Conservation (phyloP, 2,329 filamentous ascomycete genomes). For the Xylariales sp. region DNA sequence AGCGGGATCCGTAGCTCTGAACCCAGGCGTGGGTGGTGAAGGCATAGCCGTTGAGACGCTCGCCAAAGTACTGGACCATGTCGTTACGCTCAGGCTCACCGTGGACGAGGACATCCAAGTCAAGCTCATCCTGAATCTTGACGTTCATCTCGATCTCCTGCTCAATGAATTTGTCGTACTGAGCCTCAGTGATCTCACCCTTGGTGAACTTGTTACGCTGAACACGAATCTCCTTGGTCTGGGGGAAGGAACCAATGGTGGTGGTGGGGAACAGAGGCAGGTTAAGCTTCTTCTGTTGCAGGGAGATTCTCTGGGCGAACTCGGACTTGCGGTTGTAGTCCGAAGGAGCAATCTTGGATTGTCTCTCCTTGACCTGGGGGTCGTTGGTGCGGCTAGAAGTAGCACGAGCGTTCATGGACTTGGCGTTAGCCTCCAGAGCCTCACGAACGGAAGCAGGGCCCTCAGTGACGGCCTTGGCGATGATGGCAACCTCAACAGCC, state of each 20-base stretch:
- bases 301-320: slow-evolving; percentile 78
- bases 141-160: slow-evolving; percentile 95
- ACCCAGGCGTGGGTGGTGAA: slow-evolving; percentile 99
- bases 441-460: slow-evolving; percentile 81
- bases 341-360: slow-evolving; percentile 76
- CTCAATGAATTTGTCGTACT: slow-evolving; percentile 99
- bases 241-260: slow-evolving; percentile 98
- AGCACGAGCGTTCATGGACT: slow-evolving; percentile 85
- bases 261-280: slow-evolving; percentile 98
- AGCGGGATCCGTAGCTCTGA: slow-evolving; percentile 96
- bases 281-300: slow-evolving; percentile 89
- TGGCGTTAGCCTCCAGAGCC: slow-evolving; percentile 94
- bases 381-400: slow-evolving; percentile 95
- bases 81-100: slow-evolving; percentile 99
- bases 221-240: slow-evolving; percentile 97
- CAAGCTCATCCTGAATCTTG: slow-evolving; percentile 97
- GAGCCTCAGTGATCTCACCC: slow-evolving; percentile 83
- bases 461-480: slow-evolving; percentile 95
- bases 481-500: slow-evolving; percentile 81
- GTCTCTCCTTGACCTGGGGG: slow-evolving; percentile 93
- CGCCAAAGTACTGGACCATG: slow-evolving; percentile 99
- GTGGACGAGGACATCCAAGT: slow-evolving; percentile 94
- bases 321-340: slow-evolving; percentile 91
- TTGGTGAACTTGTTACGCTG: slow-evolving; percentile 99
- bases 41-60: slow-evolving; percentile 92